Conservation (phyloP, 495 filamentous ascomycete genomes). For the Choiromyces venosus region DNA sequence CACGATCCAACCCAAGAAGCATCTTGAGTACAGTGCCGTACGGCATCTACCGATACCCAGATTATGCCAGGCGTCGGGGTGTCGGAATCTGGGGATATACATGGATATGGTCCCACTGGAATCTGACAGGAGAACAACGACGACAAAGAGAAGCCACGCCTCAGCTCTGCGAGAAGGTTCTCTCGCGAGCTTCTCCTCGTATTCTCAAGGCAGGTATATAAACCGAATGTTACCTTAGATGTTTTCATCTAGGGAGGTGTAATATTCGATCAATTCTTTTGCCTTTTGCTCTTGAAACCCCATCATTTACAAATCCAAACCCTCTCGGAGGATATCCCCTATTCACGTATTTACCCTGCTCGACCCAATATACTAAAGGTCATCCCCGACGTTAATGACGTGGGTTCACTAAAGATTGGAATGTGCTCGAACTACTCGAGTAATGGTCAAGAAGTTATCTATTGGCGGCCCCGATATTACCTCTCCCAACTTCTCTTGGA, state of each 20-base stretch:
- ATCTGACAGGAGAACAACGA: background rate
- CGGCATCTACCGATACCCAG: background rate
- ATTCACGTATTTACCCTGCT: background rate
- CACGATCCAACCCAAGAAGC: background rate
- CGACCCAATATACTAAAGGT: background rate
- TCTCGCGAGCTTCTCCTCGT: background rate
- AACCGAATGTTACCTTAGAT: background rate
- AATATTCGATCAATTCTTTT: background rate
- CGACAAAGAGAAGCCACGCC: background rate
- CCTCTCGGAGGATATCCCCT: background rate
- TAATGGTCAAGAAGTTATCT: background rate
- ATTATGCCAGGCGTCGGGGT: background rate
- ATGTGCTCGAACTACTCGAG: background rate
- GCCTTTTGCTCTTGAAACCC: background rate
- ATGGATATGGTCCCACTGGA: background rate
- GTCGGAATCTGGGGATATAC: background rate
- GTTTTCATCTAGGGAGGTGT: background rate
- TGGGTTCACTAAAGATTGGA: background rate
- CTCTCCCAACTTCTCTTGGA: background rate
- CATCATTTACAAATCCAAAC: background rate
- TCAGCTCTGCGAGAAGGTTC: background rate
- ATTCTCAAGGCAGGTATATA: background rate
- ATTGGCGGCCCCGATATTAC: background rate
- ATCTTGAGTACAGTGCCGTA: background rate
- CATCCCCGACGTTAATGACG: background rate